Conservation (phyloP, 2,329 filamentous ascomycete species). For the Talaromyces sp. region DNA sequence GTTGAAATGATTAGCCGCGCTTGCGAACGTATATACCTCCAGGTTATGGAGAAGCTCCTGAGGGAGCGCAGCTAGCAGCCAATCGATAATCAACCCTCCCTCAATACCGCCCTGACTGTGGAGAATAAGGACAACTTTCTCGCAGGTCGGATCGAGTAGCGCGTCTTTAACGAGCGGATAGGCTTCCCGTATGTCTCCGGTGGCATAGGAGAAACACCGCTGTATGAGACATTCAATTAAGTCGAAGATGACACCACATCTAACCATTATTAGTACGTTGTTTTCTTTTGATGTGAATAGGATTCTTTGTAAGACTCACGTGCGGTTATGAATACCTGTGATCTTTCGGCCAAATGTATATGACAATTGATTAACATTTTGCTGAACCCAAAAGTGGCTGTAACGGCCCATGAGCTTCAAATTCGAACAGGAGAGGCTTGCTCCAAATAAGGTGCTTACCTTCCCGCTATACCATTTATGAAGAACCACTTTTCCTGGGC, state of each 20-base stretch:
- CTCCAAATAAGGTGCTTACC: slow-evolving; percentile 47
- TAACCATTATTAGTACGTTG: slow-evolving; percentile 14
- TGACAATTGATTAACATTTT: slow-evolving; percentile 71
- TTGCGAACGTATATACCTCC: slow-evolving; percentile 77
- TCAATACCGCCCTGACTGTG: slow-evolving; percentile 80
- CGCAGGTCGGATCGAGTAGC: slow-evolving; percentile 63
- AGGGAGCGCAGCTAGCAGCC: slow-evolving; percentile 72
- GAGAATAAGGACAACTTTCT: slow-evolving; percentile 72
- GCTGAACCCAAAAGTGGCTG: slow-evolving; percentile 66
- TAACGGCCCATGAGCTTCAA: slow-evolving; percentile 8
- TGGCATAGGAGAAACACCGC: slow-evolving; percentile 73
- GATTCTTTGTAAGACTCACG: slow-evolving; percentile 42
- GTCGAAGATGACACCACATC: slow-evolving; percentile 71
- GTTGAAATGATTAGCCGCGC: slow-evolving; percentile 80
- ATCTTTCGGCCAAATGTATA: slow-evolving; percentile 72
- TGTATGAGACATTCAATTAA: slow-evolving; percentile 77
- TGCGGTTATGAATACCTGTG: slow-evolving; percentile 74
- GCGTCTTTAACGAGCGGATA: slow-evolving; percentile 67
- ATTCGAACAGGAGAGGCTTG: not conserved
- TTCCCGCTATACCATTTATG: slow-evolving; percentile 67
- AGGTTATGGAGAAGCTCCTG: slow-evolving; percentile 67
- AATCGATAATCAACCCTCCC: slow-evolving; percentile 72
- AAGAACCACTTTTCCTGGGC: slow-evolving; percentile 76
- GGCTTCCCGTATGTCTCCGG: slow-evolving; percentile 61
- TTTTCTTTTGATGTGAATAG: not conserved